phyloP scores from a whole-genome alignment of 495 filamentous ascomycete species.

The Penicillium ucsense region DNA sequence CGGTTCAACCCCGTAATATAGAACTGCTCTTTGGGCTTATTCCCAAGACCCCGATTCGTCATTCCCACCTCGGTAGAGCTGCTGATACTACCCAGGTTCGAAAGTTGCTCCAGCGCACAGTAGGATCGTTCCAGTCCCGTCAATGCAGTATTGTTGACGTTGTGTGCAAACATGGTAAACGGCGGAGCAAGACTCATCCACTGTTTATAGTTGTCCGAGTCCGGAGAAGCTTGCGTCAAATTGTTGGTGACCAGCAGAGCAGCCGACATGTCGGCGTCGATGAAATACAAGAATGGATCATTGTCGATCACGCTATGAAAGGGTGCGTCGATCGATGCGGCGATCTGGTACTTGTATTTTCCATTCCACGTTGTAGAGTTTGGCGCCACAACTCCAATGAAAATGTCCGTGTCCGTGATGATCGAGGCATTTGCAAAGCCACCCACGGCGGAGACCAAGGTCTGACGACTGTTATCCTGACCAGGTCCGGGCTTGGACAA shows the following conservation, averaged over 20 bases:
- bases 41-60: conserved; percentile 51
- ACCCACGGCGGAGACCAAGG: conserved; percentile 31
- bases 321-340: conserved; percentile 65
- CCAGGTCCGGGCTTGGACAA: conserved; percentile 62
- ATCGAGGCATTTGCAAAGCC: conserved; percentile 47
- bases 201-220: conserved; percentile 31
- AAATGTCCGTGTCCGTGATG: conserved; percentile 49
- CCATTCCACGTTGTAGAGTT: conserved; percentile 46
- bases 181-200: conserved; percentile 53
- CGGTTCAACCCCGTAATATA: conserved; percentile 64
- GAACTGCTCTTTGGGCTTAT: conserved; percentile 74
- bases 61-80: conserved; percentile 50
- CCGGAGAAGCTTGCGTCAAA: conserved; percentile 41
- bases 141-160: conserved; percentile 46
- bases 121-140: conserved; percentile 63
- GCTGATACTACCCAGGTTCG: conserved; percentile 50
- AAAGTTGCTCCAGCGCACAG: conserved; percentile 56
- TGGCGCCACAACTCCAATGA: conserved; percentile 64
- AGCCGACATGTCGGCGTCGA: conserved; percentile 70
- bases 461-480: conserved; percentile 30
- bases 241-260: conserved; percentile 71
- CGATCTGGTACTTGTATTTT: conserved; percentile 66
- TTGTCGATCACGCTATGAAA: conserved; percentile 52
- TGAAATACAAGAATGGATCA: conserved; percentile 48
- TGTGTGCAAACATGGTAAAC: conserved; percentile 72